These are phyloP conservation scores for Phaeolepiota aurea DNA, from an alignment of 768 basidiomycete genomes.

Conservation along the genomic window DNA sequence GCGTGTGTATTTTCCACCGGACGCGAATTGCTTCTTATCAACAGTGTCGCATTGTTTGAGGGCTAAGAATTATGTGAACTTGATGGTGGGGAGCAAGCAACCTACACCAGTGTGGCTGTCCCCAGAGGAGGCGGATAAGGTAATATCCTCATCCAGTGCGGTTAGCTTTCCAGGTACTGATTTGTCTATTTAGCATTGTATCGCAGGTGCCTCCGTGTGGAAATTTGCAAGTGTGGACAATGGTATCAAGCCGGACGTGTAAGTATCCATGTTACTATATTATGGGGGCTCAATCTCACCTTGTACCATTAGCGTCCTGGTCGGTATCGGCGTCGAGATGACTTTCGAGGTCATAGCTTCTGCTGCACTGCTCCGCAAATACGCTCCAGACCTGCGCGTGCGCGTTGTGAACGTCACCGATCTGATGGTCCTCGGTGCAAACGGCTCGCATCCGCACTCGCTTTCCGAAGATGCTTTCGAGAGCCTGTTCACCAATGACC, in stretches of 20 bases:
- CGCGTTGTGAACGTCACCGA: slow-evolving; percentile 89
- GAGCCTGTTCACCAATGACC: slow-evolving; percentile 64
- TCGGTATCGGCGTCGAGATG: slow-evolving; percentile 82
- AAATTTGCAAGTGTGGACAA: slow-evolving; percentile 70
- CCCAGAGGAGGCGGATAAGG: slow-evolving; percentile 66
- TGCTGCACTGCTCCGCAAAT: slow-evolving; percentile 65
- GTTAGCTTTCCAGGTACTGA: slow-evolving; percentile 4
- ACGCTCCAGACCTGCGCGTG: slow-evolving; percentile 65
- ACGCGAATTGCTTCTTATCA: slow-evolving; percentile 80
- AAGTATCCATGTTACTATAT: slow-evolving; percentile 11
- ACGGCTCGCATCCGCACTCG: slow-evolving; percentile 72
- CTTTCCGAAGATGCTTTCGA: slow-evolving; percentile 54
- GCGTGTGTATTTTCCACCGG: slow-evolving; percentile 83
- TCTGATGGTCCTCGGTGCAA: slow-evolving; percentile 69
- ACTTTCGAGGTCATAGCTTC: slow-evolving; percentile 89
- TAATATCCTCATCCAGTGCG: slow-evolving; percentile 15
- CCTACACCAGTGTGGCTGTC: slow-evolving; percentile 73
- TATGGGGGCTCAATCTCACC: neutral
- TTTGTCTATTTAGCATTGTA: slow-evolving; percentile 51
- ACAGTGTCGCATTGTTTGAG: slow-evolving; percentile 79
- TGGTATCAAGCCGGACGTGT: slow-evolving; percentile 68
- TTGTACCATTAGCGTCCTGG: slow-evolving; percentile 57
- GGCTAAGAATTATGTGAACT: slow-evolving; percentile 79
- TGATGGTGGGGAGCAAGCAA: slow-evolving; percentile 87
- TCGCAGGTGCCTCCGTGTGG: slow-evolving; percentile 85